Evolutionary conservation across 768 basidiomycete species (phyloP), one percentile per base, ranked within the genome.

Genomic region (Gloeostereum incarnatum): DNA sequence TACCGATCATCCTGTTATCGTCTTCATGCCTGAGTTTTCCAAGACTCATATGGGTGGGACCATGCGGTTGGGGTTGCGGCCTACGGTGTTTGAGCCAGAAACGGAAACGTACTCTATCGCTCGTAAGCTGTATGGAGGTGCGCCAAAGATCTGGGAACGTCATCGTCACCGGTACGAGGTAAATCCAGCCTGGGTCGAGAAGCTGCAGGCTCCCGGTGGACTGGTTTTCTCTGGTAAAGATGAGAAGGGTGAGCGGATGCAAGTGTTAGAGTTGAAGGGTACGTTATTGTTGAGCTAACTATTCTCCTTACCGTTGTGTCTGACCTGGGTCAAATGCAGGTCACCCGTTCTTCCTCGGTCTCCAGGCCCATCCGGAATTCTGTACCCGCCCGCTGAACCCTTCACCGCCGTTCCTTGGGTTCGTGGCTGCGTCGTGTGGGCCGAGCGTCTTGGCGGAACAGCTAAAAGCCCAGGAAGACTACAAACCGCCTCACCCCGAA

Each of bases 11-110:
- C 86, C 84, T 0, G 69, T 92, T 40, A 69, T 97, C 59, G 71
- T 98, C 49, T 98, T 93, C 73, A 99, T 99, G 96, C 96, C 96
- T 13, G 96, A 99, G 57, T 88, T 99, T 49, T 96, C 91, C 9
- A 85, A 83, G 55, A 97, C 93, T 9, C 92, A 98, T 47, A 90
- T 98, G 78, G 96, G 96, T 36, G 96, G 96, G 16, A 99, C 94
- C n/a, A 99, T 99, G 96, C 82, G 96, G 9, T 75, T 97, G n/a
- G 96, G 96, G 17, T 69, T 98, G 29, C 79, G 94, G n/a, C 91
- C 94, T 3, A 99, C 94, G 2, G 73, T 97, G 33, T 97, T 98
- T 57, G 75, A 82, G 40, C 57, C 68, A 6, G 70, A 64, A 9
- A 80, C 78, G 1, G 81, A 82, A 51, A 51, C 56, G 13, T 88